A percentile compares a stretch with the other conserved stretches of the same genome.
Evolutionary conservation across 2,329 filamentous ascomycete species (phyloP).

Genomic region (Ophiostoma fasciatum): DNA sequence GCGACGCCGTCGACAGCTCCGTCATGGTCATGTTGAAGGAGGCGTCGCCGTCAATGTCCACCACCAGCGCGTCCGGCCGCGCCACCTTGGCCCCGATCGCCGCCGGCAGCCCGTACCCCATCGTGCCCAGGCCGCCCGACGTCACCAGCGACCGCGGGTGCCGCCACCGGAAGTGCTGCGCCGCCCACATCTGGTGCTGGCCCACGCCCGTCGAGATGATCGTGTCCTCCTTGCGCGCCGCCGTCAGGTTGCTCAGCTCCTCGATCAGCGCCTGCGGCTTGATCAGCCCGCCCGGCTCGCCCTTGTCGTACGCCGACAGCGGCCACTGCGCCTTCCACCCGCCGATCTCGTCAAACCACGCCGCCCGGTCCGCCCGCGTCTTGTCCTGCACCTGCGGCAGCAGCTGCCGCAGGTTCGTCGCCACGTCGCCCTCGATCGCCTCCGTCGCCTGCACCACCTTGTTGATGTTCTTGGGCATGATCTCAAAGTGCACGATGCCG

Average conservation of each 20-base stretch:
- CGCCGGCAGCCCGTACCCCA: constrained; percentile 89
- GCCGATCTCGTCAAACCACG: constrained; percentile 83
- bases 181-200: constrained; percentile 98
- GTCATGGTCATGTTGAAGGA: constrained; percentile 98
- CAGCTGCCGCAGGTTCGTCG: constrained; percentile 59
- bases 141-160: constrained; percentile 89
- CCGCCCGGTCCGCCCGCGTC: constrained; percentile 49
- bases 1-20: constrained; percentile 79
- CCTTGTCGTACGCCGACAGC: constrained; percentile 64
- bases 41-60: constrained; percentile 96
- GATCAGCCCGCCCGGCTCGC: constrained; percentile 62
- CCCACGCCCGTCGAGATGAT: constrained; percentile 90
- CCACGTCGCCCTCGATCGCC: constrained; percentile 86
- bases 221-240: constrained; percentile 64
- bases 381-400: constrained; percentile 55
- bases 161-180: constrained; percentile 92
- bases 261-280: constrained; percentile 92
- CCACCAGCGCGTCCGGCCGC: constrained; percentile 63
- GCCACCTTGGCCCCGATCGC: constrained; percentile 89
- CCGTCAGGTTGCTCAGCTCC: constrained; percentile 73
- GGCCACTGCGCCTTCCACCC: constrained; percentile 90
- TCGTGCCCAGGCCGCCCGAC: constrained; percentile 86
- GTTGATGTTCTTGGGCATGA: constrained; percentile 99
- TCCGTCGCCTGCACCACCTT: constrained; percentile 96
- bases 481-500: constrained; percentile 94